phyloP scores from a whole-genome alignment of 2,329 filamentous ascomycete genomes.

The Pestalotiopsis sp. region DNA sequence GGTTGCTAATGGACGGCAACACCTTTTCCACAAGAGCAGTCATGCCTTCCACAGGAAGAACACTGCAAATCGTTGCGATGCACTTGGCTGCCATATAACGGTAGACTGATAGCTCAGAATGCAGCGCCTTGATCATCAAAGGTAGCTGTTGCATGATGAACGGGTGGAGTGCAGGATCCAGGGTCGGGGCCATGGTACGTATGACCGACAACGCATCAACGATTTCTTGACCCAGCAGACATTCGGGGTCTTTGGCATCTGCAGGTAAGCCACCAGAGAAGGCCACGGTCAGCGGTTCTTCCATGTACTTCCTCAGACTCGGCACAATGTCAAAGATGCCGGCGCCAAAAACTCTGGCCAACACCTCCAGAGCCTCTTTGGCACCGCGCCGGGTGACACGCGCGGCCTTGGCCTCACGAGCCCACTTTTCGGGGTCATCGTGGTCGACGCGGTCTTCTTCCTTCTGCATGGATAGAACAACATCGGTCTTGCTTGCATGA shows the following conservation, averaged over 20 bases:
- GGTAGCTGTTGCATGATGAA: slow-evolving; percentile 86
- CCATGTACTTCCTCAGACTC: slow-evolving; percentile 78
- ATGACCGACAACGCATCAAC: slow-evolving; percentile 93
- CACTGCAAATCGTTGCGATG: slow-evolving; percentile 94
- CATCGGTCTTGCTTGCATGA: slow-evolving; percentile 75
- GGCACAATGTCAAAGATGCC: slow-evolving; percentile 82
- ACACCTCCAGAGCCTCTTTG: slow-evolving; percentile 88
- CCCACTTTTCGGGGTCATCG: slow-evolving; percentile 82
- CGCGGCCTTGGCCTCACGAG: slow-evolving; percentile 84
- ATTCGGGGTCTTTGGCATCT: slow-evolving; percentile 73
- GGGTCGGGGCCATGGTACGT: slow-evolving; percentile 88
- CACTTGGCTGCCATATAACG: slow-evolving; percentile 97
- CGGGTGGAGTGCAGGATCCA: slow-evolving; percentile 72
- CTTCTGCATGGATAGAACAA: slow-evolving; percentile 91
- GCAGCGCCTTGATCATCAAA: slow-evolving; percentile 82
- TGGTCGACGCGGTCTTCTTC: slow-evolving; percentile 96
- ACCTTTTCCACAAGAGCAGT: slow-evolving; percentile 94
- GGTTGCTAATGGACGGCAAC: slow-evolving; percentile 87
- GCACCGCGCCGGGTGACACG: slow-evolving; percentile 89
- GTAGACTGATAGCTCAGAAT: slow-evolving; percentile 87
- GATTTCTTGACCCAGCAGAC: slow-evolving; percentile 83
- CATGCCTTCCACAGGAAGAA: slow-evolving; percentile 94
- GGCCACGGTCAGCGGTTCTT: slow-evolving; percentile 73
- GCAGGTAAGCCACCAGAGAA: slow-evolving; percentile 73
- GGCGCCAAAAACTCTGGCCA: slow-evolving; percentile 78